Evolutionary conservation across 495 filamentous ascomycete species (phyloP), one percentile per base, ranked within the genome.

Genomic region (Delitschia confertaspora): DNA sequence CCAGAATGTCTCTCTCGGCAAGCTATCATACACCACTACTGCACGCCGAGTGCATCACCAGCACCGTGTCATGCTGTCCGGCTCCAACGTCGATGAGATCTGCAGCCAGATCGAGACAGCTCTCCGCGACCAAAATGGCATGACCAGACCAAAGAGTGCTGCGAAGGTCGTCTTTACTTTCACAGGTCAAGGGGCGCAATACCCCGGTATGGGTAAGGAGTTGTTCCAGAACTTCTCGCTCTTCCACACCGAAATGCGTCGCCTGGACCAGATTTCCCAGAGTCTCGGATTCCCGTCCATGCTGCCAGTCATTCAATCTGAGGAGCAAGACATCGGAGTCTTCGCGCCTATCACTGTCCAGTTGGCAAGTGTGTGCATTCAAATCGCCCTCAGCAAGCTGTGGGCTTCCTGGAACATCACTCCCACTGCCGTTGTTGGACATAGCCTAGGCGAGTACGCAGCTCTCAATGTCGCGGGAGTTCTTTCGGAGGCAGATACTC

Each of bases 21-120:
- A 73, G 37, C 61, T 91, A 4, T 78, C 85, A 4, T 93, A 93
- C 61, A 85, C 83, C 4, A 85, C 81, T 1, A 91, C 85, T 7
- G 86, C 86, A 33, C 75, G 86, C 47, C 79, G 79, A n/a, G 76
- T 83, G n/a, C 86, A 89, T 47, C 80, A 88, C 58, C 74, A 77
- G 35, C 81, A 79, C 68, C 77, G 85, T 34, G 71, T 82, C 43
- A 73, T 72, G 29, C 71, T 83, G 14, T 62, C 67, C 6, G 80
- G 69, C 1, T 64, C 68, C n/a, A 69, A 71, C 36, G 47, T 79
- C 11, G 48, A 51, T 20, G 35, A 42, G 14, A 49, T 58, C 38
- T 42, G 56, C n/a, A 46, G 60, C 23, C 38, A 40, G 44, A 29
- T 61, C 16, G 29, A 59, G 56, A 33, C 54, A 59, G 10, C 49